Percentiles rank a stretch among this genome's conserved stretches.
Conservation (phyloP, 148 eudicot species). For the Chenopodium quinoa region DNA sequence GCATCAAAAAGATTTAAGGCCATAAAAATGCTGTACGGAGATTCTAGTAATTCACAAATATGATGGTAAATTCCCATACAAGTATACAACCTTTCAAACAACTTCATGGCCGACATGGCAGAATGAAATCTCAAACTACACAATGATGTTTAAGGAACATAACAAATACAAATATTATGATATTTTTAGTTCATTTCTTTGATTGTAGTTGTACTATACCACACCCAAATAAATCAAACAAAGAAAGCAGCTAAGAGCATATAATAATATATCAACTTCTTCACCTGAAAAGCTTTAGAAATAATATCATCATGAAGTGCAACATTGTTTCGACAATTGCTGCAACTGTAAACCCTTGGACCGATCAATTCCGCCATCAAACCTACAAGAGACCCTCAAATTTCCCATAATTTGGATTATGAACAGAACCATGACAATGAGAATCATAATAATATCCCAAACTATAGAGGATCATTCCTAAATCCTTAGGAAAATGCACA, state of each 20-base stretch:
- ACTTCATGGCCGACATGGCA: not conserved
- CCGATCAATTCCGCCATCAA: conserved; percentile 60
- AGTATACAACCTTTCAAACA: not conserved
- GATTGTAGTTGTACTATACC: not conserved
- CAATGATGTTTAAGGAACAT: not conserved
- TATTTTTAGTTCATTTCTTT: no score
- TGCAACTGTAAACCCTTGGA: conserved; percentile 69
- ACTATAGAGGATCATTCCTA: not conserved
- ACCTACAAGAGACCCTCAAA: conserved; percentile 7
- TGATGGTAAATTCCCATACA: not conserved
- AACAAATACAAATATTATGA: not conserved
- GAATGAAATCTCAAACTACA: not conserved
- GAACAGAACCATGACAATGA: not conserved
- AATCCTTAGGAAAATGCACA: not conserved
- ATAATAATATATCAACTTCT: not conserved
- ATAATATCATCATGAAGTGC: conserved; percentile 77
- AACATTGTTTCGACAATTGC: conserved; percentile 63
- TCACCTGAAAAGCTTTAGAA: conserved; percentile 85
- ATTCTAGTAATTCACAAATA: not conserved
- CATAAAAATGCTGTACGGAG: not conserved
- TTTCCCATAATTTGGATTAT: conserved; percentile 10
- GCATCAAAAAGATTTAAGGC: no score
- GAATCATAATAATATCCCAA: not conserved
- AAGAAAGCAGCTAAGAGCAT: not conserved
- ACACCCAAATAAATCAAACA: not conserved